These are phyloP conservation scores for Orobanche coerulescens DNA, from an alignment of 257 asterid species.

Conservation along the genomic window DNA sequence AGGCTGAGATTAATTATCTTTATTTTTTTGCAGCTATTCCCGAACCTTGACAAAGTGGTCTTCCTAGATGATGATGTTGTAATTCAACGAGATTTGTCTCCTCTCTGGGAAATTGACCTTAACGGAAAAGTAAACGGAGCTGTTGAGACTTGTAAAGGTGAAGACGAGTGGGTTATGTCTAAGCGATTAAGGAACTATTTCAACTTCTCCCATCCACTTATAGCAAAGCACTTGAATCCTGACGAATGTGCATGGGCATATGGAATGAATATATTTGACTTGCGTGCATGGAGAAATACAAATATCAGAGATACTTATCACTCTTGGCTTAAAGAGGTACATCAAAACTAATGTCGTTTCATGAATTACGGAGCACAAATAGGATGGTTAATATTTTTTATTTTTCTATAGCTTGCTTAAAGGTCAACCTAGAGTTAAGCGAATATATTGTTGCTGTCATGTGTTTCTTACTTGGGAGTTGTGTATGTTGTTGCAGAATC, in stretches of 20 bases:
- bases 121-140: conserved; percentile 93
- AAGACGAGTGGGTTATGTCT: conserved; percentile 97
- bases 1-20: conserved; percentile 19
- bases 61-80: conserved; percentile 97
- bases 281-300: conserved; percentile 75
- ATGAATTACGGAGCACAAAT: background rate
- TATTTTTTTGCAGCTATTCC: conserved; percentile 76
- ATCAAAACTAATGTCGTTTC: background rate
- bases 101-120: conserved; percentile 85
- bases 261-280: conserved; percentile 94
- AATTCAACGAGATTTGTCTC: conserved; percentile 83
- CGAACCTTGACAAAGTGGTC: conserved; percentile 91
- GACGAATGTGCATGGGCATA: conserved; percentile 99
- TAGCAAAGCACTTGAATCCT: conserved; percentile 73
- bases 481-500: conserved; percentile 57
- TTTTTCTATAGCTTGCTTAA: background rate
- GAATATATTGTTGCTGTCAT: background rate
- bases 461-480: conserved; percentile 8
- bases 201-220: conserved; percentile 90
- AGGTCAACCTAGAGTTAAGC: background rate
- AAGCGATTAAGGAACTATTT: conserved; percentile 83
- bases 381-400: background rate
- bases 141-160: conserved; percentile 98
- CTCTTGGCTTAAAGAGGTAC: conserved; percentile 91
- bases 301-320: conserved; percentile 79